These are phyloP conservation scores for Draba incana DNA, from an alignment of 345 rosid species.

Conservation along the genomic window DNA sequence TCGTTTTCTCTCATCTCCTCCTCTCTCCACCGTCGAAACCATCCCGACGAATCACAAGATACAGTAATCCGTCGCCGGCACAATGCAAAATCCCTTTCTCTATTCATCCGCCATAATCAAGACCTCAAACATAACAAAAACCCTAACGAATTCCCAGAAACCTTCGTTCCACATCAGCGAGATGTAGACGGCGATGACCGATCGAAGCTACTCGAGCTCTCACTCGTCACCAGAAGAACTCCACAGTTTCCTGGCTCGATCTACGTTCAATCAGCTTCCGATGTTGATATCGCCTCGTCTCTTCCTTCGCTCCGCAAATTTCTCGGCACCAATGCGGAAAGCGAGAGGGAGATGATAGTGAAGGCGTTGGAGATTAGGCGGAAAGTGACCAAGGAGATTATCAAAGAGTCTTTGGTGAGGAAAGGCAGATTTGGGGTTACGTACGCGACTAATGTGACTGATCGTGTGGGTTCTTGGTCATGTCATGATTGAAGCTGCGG, in stretches of 20 bases:
- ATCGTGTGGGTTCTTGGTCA: conserved; percentile 65
- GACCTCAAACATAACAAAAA: conserved; percentile 23
- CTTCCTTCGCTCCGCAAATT: conserved; percentile 54
- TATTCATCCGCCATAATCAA: conserved; percentile 49
- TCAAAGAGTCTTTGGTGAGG: conserved; percentile 66
- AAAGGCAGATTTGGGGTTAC: conserved; percentile 88
- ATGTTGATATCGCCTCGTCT: conserved; percentile 40
- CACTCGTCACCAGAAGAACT: conserved; percentile 58
- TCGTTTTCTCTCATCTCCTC: conserved; percentile 39
- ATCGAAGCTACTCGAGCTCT: conserved; percentile 57
- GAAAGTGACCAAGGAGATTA: conserved; percentile 71
- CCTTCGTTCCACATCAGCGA: conserved; percentile 33
- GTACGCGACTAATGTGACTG: conserved; percentile 66
- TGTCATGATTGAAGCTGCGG: conserved; percentile 83
- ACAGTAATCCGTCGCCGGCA: conserved; percentile 55
- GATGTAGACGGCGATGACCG: conserved; percentile 45
- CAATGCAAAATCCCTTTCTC: conserved; percentile 55
- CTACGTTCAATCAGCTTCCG: conserved; percentile 45
- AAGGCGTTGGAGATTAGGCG: conserved; percentile 75
- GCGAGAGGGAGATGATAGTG: conserved; percentile 64
- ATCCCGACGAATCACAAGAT: conserved; percentile 32
- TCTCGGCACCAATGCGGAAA: conserved; percentile 39
- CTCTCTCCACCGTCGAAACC: conserved; percentile 38
- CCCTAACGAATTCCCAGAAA: conserved; percentile 24
- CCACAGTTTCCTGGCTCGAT: conserved; percentile 76